A percentile compares a stretch with the other conserved stretches of the same genome.
These are phyloP conservation scores for Phytophthora cryptogea DNA, from an alignment of 352 stramenopile genomes.

Conservation along the genomic window DNA sequence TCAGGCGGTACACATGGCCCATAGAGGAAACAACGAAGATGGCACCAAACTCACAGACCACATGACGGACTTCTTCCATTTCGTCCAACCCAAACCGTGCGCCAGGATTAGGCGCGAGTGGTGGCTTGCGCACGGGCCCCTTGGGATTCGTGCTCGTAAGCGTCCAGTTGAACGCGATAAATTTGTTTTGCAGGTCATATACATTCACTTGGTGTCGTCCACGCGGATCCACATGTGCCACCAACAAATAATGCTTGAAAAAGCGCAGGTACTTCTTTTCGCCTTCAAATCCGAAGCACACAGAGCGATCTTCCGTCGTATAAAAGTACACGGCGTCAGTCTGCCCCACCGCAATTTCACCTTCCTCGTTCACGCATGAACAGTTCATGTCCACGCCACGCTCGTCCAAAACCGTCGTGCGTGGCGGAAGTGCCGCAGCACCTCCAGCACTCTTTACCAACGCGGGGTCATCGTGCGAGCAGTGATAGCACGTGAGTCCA, in stretches of 20 bases:
- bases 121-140: slow-evolving; percentile 35
- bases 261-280: slow-evolving; percentile 88
- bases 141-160: slow-evolving; percentile 66
- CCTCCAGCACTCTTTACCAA: slow-evolving; percentile 74
- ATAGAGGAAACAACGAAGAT: slow-evolving; percentile 89
- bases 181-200: slow-evolving; percentile 93
- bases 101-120: slow-evolving; percentile 47
- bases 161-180: slow-evolving; percentile 92
- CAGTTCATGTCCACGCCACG: slow-evolving; percentile 83
- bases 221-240: slow-evolving; percentile 82
- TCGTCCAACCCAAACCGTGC: slow-evolving; percentile 82
- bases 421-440: slow-evolving; percentile 57
- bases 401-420: slow-evolving; percentile 81
- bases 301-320: slow-evolving; percentile 84
- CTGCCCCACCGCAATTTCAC: slow-evolving; percentile 83
- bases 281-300: slow-evolving; percentile 89
- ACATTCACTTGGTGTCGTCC: slow-evolving; percentile 88
- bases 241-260: slow-evolving; percentile 89
- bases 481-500: slow-evolving; percentile 86
- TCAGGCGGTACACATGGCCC: slow-evolving; percentile 91
- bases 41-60: slow-evolving; percentile 85
- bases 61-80: slow-evolving; percentile 88
- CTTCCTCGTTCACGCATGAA: slow-evolving; percentile 84
- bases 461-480: slow-evolving; percentile 80
- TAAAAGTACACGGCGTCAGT: slow-evolving; percentile 91